Percentiles rank a stretch among this genome's conserved stretches.
Conservation (phyloP, 1,284 basidiomycete genomes). For the Cronartium quercuum region DNA sequence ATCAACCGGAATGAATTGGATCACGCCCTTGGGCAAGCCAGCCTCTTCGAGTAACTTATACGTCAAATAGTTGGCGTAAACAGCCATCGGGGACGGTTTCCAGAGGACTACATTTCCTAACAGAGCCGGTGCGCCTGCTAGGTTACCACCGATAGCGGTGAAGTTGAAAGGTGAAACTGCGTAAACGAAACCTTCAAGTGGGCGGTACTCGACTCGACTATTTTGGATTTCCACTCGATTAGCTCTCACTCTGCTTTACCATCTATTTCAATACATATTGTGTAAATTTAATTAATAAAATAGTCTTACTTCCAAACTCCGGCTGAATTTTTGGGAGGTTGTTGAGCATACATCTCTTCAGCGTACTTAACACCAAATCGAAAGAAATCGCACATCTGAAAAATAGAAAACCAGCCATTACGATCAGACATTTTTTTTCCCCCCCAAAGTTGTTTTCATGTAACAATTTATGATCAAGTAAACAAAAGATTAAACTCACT, state of each 20-base stretch:
- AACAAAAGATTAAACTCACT: slow-evolving; percentile 53
- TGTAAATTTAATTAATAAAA: too few species aligned
- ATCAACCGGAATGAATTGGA: slow-evolving; percentile 79
- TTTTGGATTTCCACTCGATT: too few species aligned
- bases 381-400: slow-evolving; percentile 82
- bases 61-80: slow-evolving; percentile 88
- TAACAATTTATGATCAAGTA: not conserved
- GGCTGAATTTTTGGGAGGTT: slow-evolving; percentile 76
- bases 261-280: too few species aligned
- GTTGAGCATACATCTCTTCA: slow-evolving; percentile 84
- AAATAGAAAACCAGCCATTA: not conserved
- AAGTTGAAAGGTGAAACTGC: slow-evolving; percentile 97
- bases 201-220: slow-evolving; percentile 89
- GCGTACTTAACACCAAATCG: slow-evolving; percentile 95
- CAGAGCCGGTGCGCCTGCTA: slow-evolving; percentile 74
- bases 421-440: not conserved
- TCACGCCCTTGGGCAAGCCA: slow-evolving; percentile 85
- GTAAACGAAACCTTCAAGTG: slow-evolving; percentile 93
- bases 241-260: too few species aligned
- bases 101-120: slow-evolving; percentile 93
- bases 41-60: slow-evolving; percentile 90
- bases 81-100: slow-evolving; percentile 95
- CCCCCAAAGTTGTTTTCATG: too few species aligned
- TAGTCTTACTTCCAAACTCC: slow-evolving; percentile 85
- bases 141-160: slow-evolving; percentile 91